Evolutionary conservation across 2,329 filamentous ascomycete genomes (phyloP), one percentile per base, ranked within the genome.

Genomic region (Juglanconis sp.): DNA sequence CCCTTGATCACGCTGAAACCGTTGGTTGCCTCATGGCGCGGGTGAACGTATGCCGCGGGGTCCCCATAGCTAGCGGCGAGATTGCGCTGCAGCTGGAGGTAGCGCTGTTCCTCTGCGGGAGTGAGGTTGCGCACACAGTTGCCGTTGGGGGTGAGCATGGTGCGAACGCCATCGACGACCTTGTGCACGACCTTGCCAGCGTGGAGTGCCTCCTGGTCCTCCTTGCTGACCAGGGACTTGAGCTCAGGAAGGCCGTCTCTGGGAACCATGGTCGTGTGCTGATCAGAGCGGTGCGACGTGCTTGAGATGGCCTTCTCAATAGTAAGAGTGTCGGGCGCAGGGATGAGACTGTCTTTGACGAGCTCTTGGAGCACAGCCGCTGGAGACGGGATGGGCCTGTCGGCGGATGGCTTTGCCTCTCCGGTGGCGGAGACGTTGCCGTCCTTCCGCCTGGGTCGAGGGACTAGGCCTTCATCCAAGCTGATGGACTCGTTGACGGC

Each of bases 131-230:
- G 86, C n/a, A 94, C 79, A 69, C 89, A 90, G 64, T 91, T 87
- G 10, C 90, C 90, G 63, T 89, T 87, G 0, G 90, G 88, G 0
- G 90, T 92, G 56, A 93, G 84, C 65, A 93, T 81, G 64, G 90
- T 86, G 32, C 88, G 82, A 70, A 83, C 81, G 58, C 85, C 86
- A 63, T 89, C 86, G 2, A 86, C 77, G 44, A 86, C 73, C 70
- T 88, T 88, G 62, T 81, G 82, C 8, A 89, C 83, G 10, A 84
- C 76, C 62, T 80, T 78, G 52, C 85, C 86, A 2, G 79, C 76
- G n/a, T 80, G 76, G 6, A 88, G 76, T 3, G 77, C 71, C 13
- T 78, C 75, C 35, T 86, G 79, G 63, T 89, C 86, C 50, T 85
- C 79, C 48, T 80, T 77, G 1, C 74, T 78, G 42, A 85, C 77